Conservation (phyloP, 1,284 basidiomycete genomes). For the Ceratobasidium sp. region DNA sequence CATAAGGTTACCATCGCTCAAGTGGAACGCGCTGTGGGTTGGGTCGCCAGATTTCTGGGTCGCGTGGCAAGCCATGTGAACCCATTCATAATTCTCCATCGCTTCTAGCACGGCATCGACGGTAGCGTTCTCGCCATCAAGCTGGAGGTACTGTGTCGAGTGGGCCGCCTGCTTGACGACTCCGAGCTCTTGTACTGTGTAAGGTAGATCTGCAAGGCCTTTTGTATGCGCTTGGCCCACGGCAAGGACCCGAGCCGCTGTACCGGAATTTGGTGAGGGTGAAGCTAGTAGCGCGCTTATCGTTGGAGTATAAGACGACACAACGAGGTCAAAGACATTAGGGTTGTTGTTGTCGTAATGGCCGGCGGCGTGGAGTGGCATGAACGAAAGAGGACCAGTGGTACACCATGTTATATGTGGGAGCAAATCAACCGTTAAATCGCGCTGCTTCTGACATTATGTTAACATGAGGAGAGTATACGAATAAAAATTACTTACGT, state of each 20-base stretch:
- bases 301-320: slow-evolving; percentile 14
- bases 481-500: not conserved
- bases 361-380: slow-evolving; percentile 18
- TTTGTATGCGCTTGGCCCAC: not conserved
- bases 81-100: slow-evolving; percentile 15
- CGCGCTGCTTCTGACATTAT: not conserved
- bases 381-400: not conserved
- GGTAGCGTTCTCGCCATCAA: not conserved
- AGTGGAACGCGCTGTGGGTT: not conserved
- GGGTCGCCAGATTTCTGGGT: slow-evolving; percentile 3
- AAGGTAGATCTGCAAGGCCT: not conserved
- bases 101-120: not conserved
- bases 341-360: not conserved
- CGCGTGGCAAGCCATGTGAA: slow-evolving; percentile 32
- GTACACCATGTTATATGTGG: slow-evolving; percentile 25
- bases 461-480: not conserved
- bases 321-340: not conserved
- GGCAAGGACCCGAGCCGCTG: not conserved
- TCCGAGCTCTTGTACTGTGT: not conserved
- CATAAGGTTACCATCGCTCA: slow-evolving; percentile 9
- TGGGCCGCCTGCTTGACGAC: not conserved
- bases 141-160: not conserved
- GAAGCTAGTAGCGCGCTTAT: not conserved
- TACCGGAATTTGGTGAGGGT: not conserved
- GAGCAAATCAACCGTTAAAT: not conserved